Evolutionary conservation across 805 yeast genomes (phyloP).

Genomic region (Pichia cabralensis): DNA sequence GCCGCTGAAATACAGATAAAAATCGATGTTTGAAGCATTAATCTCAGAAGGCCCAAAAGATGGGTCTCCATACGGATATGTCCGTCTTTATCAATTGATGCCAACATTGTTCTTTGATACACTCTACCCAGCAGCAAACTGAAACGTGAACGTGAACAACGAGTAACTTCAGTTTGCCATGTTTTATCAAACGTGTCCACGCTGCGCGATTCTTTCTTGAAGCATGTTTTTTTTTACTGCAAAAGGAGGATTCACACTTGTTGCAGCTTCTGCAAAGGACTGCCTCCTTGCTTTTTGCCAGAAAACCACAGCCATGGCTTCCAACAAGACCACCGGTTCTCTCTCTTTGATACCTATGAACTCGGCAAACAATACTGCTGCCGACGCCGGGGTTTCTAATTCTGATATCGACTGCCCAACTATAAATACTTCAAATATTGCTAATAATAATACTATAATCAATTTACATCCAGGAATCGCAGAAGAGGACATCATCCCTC

Average conservation of each 20-base stretch:
- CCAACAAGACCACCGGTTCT: conserved; percentile 12
- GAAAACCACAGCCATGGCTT: conserved; percentile 11
- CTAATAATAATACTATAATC: too few relatives aligned
- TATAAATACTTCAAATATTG: background rate
- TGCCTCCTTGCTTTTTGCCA: background rate
- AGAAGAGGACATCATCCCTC: conserved; percentile 5
- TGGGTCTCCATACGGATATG: conserved; percentile 16
- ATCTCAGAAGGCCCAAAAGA: conserved; percentile 16
- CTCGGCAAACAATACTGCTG: conserved; percentile 24
- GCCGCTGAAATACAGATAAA: conserved; percentile 80
- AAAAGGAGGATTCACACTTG: too few relatives aligned
- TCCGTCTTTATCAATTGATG: conserved; percentile 19
- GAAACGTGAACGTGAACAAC: too few relatives aligned
- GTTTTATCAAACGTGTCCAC: too few relatives aligned
- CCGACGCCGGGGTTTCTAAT: conserved; percentile 19
- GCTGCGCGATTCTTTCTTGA: too few relatives aligned
- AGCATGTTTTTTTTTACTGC: too few relatives aligned
- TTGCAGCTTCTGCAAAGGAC: too few relatives aligned
- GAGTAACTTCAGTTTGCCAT: too few relatives aligned
- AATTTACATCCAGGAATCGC: background rate
- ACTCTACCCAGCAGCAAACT: too few relatives aligned
- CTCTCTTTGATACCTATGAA: conserved; percentile 25
- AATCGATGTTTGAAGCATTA: conserved; percentile 53
- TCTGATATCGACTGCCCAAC: conserved; percentile 2
- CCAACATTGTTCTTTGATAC: conserved; percentile 1